These are phyloP conservation scores for Graphiopsis chlorocephala DNA, from an alignment of 2,329 filamentous ascomycete genomes.

Conservation along the genomic window DNA sequence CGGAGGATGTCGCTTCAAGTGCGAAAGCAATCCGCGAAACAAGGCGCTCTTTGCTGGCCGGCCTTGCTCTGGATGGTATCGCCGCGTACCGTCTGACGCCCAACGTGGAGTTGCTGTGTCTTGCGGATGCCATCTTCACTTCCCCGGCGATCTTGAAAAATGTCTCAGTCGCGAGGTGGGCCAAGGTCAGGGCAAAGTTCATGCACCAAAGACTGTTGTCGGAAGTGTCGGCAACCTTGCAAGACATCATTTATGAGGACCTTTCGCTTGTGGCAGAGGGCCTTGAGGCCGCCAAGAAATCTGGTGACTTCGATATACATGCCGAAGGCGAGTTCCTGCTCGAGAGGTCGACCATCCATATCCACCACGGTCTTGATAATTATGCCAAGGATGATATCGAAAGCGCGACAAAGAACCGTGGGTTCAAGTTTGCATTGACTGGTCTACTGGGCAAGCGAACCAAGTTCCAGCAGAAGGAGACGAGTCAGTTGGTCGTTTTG, in stretches of 20 bases:
- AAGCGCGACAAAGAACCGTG: constrained; percentile 63
- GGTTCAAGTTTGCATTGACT: constrained; percentile 77
- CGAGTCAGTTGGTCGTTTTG: constrained; percentile 86
- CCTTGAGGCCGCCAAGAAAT: constrained; percentile 19
- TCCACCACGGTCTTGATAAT: constrained; percentile 76
- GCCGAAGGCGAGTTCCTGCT: constrained; percentile 62
- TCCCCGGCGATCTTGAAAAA: constrained; percentile 48
- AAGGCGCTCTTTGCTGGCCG: constrained; percentile 61
- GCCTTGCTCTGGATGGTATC: constrained; percentile 77
- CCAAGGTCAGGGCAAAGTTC: constrained; percentile 68
- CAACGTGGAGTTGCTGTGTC: constrained; percentile 75
- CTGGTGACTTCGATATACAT: not conserved
- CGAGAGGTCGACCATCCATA: constrained; percentile 79
- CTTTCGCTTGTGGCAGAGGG: constrained; percentile 54
- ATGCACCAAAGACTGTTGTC: constrained; percentile 67
- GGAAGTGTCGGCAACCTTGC: constrained; percentile 60
- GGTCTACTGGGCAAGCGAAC: constrained; percentile 84
- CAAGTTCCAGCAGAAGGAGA: constrained; percentile 73
- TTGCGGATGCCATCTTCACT: constrained; percentile 63
- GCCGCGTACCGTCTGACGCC: constrained; percentile 82
- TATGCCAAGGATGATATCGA: constrained; percentile 71
- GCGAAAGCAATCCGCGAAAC: constrained; percentile 40
- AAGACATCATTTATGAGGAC: constrained; percentile 60
- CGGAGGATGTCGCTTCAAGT: constrained; percentile 43
- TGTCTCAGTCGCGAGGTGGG: constrained; percentile 55